A percentile compares a stretch with the other conserved stretches of the same genome.
phyloP scores from a whole-genome alignment of 345 rosid genomes.

The Arabidopsis arenosa region DNA sequence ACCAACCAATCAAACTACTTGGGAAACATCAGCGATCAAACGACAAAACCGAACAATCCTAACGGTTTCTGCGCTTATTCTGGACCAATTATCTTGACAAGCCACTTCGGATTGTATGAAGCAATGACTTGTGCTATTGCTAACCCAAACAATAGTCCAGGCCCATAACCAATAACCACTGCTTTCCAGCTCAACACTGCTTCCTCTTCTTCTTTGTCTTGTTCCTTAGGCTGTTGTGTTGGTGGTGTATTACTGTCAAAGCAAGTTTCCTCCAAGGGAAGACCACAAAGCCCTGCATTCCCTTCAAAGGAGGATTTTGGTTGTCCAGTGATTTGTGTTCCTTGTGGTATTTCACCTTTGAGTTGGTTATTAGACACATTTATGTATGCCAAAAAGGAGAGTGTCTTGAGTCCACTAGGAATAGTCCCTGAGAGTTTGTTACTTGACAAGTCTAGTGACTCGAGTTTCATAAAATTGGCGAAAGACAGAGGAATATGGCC shows the following conservation, averaged over 20 bases:
- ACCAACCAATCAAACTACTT: no score
- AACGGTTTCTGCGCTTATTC: neutral
- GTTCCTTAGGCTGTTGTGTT: neutral
- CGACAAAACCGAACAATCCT: neutral
- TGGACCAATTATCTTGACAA: neutral
- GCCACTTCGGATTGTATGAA: neutral
- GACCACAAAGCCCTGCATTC: neutral
- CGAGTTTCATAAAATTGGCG: neutral
- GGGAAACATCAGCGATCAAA: neutral
- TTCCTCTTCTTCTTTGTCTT: neutral
- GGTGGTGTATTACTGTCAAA: no score
- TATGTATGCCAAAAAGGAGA: neutral
- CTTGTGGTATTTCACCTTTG: neutral
- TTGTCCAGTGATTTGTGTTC: neutral
- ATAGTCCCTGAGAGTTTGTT: neutral
- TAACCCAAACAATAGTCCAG: neutral
- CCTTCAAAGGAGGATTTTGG: neutral
- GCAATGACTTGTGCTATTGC: neutral
- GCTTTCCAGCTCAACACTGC: neutral
- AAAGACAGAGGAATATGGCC: neutral
- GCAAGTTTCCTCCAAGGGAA: neutral
- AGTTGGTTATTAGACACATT: neutral
- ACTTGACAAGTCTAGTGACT: neutral
- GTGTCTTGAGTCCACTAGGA: neutral
- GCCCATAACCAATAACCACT: neutral